Evolutionary conservation across 1,284 basidiomycete genomes (phyloP), one percentile per base, ranked within the genome.

Genomic region (Leucoagaricus sp.): DNA sequence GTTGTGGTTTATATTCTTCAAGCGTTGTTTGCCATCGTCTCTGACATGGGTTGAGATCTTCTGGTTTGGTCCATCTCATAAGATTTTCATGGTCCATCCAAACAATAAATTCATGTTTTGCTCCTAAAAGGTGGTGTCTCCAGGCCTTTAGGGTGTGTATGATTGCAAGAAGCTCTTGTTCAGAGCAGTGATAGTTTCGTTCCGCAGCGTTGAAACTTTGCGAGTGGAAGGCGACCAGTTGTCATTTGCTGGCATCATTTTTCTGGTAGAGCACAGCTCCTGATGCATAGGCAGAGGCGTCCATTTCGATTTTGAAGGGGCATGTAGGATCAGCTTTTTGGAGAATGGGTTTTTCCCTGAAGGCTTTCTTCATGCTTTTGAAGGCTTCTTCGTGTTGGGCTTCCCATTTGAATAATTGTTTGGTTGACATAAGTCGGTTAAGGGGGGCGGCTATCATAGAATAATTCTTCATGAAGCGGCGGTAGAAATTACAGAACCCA

Each of bases 131-230:
- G 55, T 73, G 75, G 33, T 77, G 72, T 21, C 67, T 42, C 78
- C 75, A 83, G 46, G 70, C 61, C 23, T 71, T 57, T 0, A 81
- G 59, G 0, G 72, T 63, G 19, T 64, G 23, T 1, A 80, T 69
- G 13, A 82, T 74, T 0, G 74, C 74, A 0, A 81, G 38, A 15
- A 84, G 53, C 67, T 84, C 79, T 53, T 73, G 68, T 60, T 85
- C 75, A 61, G 79, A 72, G 33, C 78, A 75, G 19, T 74, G 64
- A 61, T 82, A 84, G 57, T 82, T 83, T 1, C 64, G 42, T 64
- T 75, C 65, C 4, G 63, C 54, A 33, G 61, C 56, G 25, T 63
- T 64, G 10, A 78, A 57, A 0, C 63, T 29, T 51, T 72, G 64
- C 0, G 70, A 74, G 0, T 66, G 40, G 59, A 63, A 72, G 2